Percentiles rank a stretch among this genome's conserved stretches.
phyloP scores from a whole-genome alignment of 345 rosid species.

The Conringia planisiliqua region DNA sequence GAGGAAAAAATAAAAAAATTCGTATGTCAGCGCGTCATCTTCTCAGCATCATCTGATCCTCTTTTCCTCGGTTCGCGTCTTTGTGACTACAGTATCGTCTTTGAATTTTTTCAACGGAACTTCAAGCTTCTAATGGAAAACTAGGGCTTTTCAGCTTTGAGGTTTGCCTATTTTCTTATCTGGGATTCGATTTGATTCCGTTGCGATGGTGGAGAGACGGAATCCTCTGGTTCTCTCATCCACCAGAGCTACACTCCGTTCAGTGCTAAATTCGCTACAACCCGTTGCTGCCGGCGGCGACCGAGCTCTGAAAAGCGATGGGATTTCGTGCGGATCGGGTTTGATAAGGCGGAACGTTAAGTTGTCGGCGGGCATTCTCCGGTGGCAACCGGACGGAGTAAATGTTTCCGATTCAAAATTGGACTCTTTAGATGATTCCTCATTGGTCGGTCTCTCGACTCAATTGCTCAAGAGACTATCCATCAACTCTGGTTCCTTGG shows the following conservation, averaged over 20 bases:
- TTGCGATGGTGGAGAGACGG: constrained; percentile 63
- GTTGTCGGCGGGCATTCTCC: constrained; percentile 70
- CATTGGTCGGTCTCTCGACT: constrained; percentile 65
- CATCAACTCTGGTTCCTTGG: constrained; percentile 75
- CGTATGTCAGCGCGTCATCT: background rate
- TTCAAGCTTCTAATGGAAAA: background rate
- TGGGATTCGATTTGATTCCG: constrained; percentile 10
- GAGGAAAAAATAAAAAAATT: background rate
- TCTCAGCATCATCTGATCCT: background rate
- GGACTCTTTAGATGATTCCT: constrained; percentile 56
- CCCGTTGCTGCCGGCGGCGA: constrained; percentile 20
- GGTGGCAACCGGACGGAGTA: constrained; percentile 37
- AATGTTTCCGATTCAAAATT: constrained; percentile 33
- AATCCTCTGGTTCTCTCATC: constrained; percentile 81
- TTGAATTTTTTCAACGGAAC: background rate
- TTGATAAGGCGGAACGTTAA: constrained; percentile 19
- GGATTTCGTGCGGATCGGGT: constrained; percentile 14
- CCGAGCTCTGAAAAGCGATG: background rate
- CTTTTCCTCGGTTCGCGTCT: constrained; percentile 34
- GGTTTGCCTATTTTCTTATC: background rate
- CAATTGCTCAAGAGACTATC: constrained; percentile 63
- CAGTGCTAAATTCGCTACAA: constrained; percentile 46
- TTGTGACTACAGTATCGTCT: background rate
- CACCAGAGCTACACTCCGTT: constrained; percentile 58
- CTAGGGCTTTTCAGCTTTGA: background rate